A percentile compares a stretch with the other conserved stretches of the same genome.
Conservation (phyloP, 2,329 filamentous ascomycete genomes). For the Sarocladium oryzae region DNA sequence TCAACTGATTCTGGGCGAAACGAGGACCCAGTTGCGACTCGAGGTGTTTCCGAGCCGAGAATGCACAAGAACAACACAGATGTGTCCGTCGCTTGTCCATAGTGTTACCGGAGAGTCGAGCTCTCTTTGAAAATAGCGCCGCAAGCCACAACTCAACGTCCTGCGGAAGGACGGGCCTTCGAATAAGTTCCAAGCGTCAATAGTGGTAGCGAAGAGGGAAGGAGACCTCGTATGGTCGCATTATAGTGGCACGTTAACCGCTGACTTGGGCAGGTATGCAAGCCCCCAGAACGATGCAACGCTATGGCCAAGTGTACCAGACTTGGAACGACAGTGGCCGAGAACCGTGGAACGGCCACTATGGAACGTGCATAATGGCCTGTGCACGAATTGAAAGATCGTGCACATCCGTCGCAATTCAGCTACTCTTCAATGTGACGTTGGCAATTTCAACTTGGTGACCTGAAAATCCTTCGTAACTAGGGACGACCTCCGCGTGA, state of each 20-base stretch:
- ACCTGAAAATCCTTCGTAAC: too few species aligned
- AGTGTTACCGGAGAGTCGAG: not conserved
- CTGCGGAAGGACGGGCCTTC: not conserved
- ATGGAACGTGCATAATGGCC: not conserved
- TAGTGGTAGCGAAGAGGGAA: not conserved
- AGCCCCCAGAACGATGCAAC: constrained; percentile 1
- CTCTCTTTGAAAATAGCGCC: not conserved
- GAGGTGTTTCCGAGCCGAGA: not conserved
- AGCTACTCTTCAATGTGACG: not conserved
- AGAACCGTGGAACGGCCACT: not conserved
- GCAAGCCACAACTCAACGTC: constrained; percentile 1
- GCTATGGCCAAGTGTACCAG: not conserved
- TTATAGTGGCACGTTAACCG: not conserved
- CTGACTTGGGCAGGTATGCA: not conserved
- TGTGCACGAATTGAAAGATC: not conserved
- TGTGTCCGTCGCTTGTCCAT: not conserved
- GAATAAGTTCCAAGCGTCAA: not conserved
- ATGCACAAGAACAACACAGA: not conserved
- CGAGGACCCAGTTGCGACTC: not conserved
- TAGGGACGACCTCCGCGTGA: too few species aligned
- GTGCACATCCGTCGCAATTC: not conserved
- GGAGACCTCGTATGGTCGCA: not conserved
- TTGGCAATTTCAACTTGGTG: not conserved
- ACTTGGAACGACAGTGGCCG: not conserved
- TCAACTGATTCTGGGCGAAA: not conserved